phyloP scores from a whole-genome alignment of 2,329 filamentous ascomycete genomes.

The Fusarium floridanum region DNA sequence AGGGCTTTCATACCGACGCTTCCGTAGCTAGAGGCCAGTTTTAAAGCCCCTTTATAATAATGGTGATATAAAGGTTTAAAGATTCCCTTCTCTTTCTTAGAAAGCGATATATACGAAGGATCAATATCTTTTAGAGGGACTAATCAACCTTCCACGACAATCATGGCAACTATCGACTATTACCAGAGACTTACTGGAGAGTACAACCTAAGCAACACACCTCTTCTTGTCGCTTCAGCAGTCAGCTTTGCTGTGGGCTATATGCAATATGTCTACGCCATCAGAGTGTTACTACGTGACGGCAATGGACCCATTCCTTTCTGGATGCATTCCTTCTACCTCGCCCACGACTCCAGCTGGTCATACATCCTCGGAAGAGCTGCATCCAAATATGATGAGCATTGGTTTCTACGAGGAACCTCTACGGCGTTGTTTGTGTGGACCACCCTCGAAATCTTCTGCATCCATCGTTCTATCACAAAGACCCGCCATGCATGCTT shows the following conservation, averaged over 20 bases:
- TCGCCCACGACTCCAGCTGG: constrained; percentile 3
- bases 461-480: background rate
- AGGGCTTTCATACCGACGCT: background rate
- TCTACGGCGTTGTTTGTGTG: background rate
- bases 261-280: constrained; percentile 18
- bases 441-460: background rate
- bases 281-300: constrained; percentile 7
- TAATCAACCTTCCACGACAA: background rate
- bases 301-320: constrained; percentile 16
- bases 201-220: background rate
- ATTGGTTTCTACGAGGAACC: constrained; percentile 4
- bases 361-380: background rate
- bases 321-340: constrained; percentile 18
- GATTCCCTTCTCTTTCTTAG: background rate
- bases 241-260: background rate
- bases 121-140: background rate
- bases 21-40: background rate
- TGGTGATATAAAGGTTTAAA: background rate
- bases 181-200: background rate
- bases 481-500: constrained; percentile 4
- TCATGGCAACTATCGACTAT: background rate
- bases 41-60: background rate
- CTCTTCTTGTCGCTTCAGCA: background rate
- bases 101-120: background rate
- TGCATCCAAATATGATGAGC: background rate